A percentile compares a stretch with the other conserved stretches of the same genome.
phyloP scores from a whole-genome alignment of 2,329 filamentous ascomycete species.

The Lasiodiplodia sp. region DNA sequence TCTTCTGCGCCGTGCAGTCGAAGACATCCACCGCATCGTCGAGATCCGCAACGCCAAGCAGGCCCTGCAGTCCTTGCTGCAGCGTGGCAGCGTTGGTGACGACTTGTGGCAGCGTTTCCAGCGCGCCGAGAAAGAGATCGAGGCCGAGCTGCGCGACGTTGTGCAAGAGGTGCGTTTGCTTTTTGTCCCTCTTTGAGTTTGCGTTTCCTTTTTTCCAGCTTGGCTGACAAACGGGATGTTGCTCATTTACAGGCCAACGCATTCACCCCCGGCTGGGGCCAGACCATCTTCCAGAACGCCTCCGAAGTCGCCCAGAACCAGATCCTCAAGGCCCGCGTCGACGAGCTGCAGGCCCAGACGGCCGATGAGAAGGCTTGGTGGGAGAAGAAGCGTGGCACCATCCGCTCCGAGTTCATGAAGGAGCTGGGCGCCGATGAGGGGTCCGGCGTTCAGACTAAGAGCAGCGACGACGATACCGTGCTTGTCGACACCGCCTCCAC shows the following conservation, averaged over 20 bases:
- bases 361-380: conserved; percentile 87
- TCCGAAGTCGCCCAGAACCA: conserved; percentile 94
- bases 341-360: conserved; percentile 75
- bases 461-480: conserved; percentile 76
- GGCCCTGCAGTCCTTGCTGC: conserved; percentile 81
- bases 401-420: conserved; percentile 81
- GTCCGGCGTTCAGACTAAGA: conserved; percentile 34
- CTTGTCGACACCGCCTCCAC: conserved; percentile 69
- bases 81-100: conserved; percentile 92
- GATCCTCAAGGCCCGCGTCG: conserved; percentile 74
- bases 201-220: not conserved
- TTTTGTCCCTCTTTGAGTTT: too few relatives aligned
- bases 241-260: conserved; percentile 76
- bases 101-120: conserved; percentile 93
- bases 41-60: conserved; percentile 88
- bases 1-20: conserved; percentile 84
- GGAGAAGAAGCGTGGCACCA: conserved; percentile 79
- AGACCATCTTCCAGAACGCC: conserved; percentile 94
- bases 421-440: conserved; percentile 69
- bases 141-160: conserved; percentile 93
- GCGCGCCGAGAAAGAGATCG: conserved; percentile 95
- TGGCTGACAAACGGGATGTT: conserved; percentile 34
- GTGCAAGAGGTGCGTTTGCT: conserved; percentile 76
- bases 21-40: conserved; percentile 92
- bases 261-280: conserved; percentile 86